Evolutionary conservation across 106 monocot genomes (phyloP).

Genomic region (Dendrobium catenatum): DNA sequence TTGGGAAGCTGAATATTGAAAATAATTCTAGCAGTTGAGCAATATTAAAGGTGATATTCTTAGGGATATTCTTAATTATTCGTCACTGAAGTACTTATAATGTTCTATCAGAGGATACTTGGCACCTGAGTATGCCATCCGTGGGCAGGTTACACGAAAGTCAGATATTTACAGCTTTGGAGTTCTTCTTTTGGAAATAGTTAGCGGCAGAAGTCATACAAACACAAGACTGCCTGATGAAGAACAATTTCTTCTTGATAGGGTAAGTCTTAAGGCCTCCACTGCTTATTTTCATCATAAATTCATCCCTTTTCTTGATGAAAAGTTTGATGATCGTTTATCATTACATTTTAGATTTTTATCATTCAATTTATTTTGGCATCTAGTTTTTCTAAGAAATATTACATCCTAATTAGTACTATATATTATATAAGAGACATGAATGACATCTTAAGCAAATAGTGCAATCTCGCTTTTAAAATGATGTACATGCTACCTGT

Average conservation of each 20-base stretch:
- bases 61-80: neutral
- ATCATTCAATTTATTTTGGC: neutral
- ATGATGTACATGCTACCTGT: no score
- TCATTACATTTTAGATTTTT: neutral
- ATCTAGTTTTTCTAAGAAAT: neutral
- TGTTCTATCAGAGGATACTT: constrained; percentile 14
- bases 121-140: constrained; percentile 23
- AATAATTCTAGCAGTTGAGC: neutral
- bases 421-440: no score
- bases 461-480: no score
- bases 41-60: neutral
- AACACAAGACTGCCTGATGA: constrained; percentile 15
- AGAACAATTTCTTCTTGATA: constrained; percentile 18
- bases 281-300: neutral
- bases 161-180: constrained; percentile 25
- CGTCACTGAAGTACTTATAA: neutral
- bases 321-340: neutral
- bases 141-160: constrained; percentile 18
- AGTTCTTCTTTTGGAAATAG: constrained; percentile 23
- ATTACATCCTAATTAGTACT: neutral
- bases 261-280: neutral
- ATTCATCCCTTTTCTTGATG: neutral
- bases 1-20: neutral
- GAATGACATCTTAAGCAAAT: no score
- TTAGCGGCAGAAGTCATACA: constrained; percentile 18